A percentile compares a stretch with the other conserved stretches of the same genome.
Evolutionary conservation across 2,329 filamentous ascomycete species (phyloP).

Genomic region (Fusarium nelsonii): DNA sequence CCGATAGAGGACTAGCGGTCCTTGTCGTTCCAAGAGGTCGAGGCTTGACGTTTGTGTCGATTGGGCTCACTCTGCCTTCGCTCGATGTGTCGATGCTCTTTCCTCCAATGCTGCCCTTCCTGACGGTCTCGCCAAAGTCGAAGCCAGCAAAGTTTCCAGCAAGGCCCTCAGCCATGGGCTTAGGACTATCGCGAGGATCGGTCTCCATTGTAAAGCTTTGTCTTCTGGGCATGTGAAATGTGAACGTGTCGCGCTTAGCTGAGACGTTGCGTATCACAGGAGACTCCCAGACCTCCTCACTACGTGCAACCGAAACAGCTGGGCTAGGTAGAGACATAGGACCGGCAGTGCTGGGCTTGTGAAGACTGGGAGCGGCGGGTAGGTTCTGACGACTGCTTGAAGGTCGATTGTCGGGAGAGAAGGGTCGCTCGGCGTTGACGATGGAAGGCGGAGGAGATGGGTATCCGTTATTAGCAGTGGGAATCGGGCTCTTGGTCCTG

Average conservation of each 20-base stretch:
- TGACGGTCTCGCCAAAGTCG: constrained; percentile 54
- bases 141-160: constrained; percentile 56
- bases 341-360: constrained; percentile 46
- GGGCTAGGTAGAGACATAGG: constrained; percentile 59
- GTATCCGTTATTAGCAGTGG: constrained; percentile 45
- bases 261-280: constrained; percentile 62
- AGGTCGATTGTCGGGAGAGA: constrained; percentile 41
- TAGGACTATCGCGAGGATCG: constrained; percentile 48
- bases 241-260: constrained; percentile 65
- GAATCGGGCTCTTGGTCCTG: constrained; percentile 17
- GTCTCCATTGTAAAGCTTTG: constrained; percentile 64
- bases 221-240: constrained; percentile 59
- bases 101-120: constrained; percentile 38
- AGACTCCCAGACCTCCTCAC: constrained; percentile 55
- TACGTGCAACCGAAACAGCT: constrained; percentile 55
- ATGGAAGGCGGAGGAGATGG: constrained; percentile 57
- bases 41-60: constrained; percentile 35
- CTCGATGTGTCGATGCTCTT: constrained; percentile 33
- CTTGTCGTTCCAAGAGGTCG: constrained; percentile 28
- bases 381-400: constrained; percentile 41
- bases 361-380: constrained; percentile 43
- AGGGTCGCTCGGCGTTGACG: constrained; percentile 47
- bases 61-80: constrained; percentile 36
- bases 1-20: constrained; percentile 41
- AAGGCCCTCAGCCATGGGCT: constrained; percentile 51